Evolutionary conservation across 75 land plant species (phyloP).

Genomic region (Selaginella moellendorffii): DNA sequence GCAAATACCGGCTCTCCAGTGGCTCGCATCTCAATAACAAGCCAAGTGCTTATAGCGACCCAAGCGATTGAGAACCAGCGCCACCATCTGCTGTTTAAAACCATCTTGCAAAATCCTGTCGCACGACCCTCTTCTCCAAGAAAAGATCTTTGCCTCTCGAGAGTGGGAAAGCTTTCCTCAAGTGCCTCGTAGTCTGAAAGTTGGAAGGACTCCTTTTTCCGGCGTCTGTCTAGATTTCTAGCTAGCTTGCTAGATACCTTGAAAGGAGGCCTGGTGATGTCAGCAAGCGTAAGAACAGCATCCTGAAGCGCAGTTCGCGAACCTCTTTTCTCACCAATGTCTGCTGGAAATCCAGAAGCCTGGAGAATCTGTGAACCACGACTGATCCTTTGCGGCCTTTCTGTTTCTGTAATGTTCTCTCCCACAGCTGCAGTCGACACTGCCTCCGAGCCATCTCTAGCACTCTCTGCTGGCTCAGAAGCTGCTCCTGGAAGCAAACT

Average conservation of each 20-base stretch:
- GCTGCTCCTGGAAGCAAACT: constrained; percentile 10
- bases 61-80: too few species aligned
- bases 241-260: too few species aligned
- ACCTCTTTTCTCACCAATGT: constrained; percentile 1
- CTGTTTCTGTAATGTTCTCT: neutral
- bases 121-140: too few species aligned
- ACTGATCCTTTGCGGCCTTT: neutral
- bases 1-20: too few species aligned
- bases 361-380: constrained; percentile 17
- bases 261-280: constrained; percentile 4
- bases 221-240: too few species aligned
- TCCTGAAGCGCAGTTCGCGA: constrained; percentile 18
- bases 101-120: too few species aligned
- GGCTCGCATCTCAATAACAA: too few species aligned
- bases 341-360: constrained; percentile 17
- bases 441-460: constrained; percentile 8
- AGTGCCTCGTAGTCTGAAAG: constrained; percentile 24
- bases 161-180: constrained; percentile 4
- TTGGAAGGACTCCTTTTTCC: constrained; percentile 12
- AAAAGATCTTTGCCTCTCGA: too few species aligned
- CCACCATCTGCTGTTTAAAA: too few species aligned
- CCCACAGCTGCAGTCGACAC: neutral
- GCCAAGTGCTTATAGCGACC: too few species aligned
- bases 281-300: constrained; percentile 19
- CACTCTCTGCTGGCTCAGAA: constrained; percentile 6